phyloP scores from a whole-genome alignment of 1,284 basidiomycete species.

The Quambalaria eucalypti region DNA sequence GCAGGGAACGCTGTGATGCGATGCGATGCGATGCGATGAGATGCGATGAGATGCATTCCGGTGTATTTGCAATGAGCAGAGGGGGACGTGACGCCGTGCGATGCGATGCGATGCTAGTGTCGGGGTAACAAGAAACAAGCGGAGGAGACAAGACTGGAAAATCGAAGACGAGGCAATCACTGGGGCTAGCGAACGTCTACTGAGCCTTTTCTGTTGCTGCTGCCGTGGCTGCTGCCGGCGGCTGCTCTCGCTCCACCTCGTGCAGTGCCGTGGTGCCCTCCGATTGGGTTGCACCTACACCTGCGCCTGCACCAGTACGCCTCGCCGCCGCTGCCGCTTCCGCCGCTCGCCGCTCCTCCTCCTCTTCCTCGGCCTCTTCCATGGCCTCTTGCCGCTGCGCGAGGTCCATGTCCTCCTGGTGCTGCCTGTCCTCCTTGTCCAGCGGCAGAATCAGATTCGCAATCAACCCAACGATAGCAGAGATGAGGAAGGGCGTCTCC shows the following conservation, averaged over 20 bases:
- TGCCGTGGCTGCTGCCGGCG: too few species aligned
- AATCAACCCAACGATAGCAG: conserved; percentile 53
- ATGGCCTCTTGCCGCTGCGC: not conserved
- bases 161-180: too few species aligned
- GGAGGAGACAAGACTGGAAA: too few species aligned
- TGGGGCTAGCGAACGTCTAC: too few species aligned
- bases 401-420: not conserved
- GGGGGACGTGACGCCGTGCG: too few species aligned
- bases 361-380: not conserved
- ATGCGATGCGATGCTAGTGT: too few species aligned
- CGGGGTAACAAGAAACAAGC: too few species aligned
- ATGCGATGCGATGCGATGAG: too few species aligned
- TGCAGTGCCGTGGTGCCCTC: not conserved
- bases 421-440: conserved; percentile 23
- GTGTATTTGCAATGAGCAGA: too few species aligned
- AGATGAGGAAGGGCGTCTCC: conserved; percentile 54
- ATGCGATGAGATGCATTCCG: too few species aligned
- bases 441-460: conserved; percentile 28
- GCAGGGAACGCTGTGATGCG: too few species aligned
- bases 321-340: not conserved
- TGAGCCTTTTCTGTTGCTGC: too few species aligned
- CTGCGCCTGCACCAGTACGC: not conserved
- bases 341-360: not conserved
- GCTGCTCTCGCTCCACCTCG: not conserved
- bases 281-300: not conserved